phyloP scores from a whole-genome alignment of 2,329 filamentous ascomycete species.

The Esteya vermicola region DNA sequence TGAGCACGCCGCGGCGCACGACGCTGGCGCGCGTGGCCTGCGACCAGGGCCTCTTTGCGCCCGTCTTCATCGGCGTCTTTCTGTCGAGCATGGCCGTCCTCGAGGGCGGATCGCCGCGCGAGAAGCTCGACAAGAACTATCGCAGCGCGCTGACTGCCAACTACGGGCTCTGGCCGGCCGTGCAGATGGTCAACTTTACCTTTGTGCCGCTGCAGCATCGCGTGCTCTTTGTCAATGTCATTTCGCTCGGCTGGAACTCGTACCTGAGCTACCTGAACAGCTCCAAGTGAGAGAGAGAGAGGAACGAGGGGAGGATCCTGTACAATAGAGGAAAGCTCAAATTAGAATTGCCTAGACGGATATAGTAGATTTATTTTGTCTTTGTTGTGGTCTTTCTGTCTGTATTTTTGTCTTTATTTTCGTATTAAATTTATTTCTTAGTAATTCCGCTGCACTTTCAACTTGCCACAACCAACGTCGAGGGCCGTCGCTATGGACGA shows the following conservation, averaged over 20 bases:
- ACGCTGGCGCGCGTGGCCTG: slow-evolving; percentile 63
- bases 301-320: neutral
- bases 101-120: slow-evolving; percentile 46
- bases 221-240: slow-evolving; percentile 73
- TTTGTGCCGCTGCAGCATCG: slow-evolving; percentile 72
- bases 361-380: too few relatives aligned
- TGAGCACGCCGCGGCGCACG: slow-evolving; percentile 52
- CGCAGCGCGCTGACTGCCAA: slow-evolving; percentile 62
- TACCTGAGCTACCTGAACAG: slow-evolving; percentile 50
- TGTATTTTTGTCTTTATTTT: too few relatives aligned
- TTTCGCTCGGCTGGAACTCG: slow-evolving; percentile 55
- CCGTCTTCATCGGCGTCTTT: slow-evolving; percentile 71
- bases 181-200: slow-evolving; percentile 79
- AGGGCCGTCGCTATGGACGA: slow-evolving; percentile 1
- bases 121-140: slow-evolving; percentile 64
- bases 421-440: too few relatives aligned
- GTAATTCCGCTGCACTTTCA: neutral
- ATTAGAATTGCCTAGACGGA: too few relatives aligned
- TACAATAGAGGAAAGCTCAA: too few relatives aligned
- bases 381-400: too few relatives aligned
- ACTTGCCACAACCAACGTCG: neutral
- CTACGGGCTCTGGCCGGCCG: slow-evolving; percentile 75
- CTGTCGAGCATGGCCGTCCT: slow-evolving; percentile 71
- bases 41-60: slow-evolving; percentile 75
- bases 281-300: slow-evolving; percentile 7